Evolutionary conservation across 306 rosid genomes (phyloP).

Genomic region (Citrullus colocynthis): DNA sequence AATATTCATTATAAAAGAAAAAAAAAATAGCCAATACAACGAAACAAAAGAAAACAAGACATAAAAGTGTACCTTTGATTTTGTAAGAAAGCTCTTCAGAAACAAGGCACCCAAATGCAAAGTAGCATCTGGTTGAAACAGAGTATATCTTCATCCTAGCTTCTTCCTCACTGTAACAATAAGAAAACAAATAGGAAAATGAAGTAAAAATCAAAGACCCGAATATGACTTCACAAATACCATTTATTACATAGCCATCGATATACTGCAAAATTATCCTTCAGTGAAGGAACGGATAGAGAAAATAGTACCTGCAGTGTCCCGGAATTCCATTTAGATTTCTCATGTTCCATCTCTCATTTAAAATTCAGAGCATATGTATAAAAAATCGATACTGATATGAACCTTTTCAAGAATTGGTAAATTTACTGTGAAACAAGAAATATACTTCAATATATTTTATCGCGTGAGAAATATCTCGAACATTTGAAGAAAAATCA

Average conservation of each 20-base stretch:
- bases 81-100: slow-evolving; percentile 72
- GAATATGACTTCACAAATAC: neutral
- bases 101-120: slow-evolving; percentile 83
- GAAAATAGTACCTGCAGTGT: neutral
- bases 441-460: neutral
- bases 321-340: neutral
- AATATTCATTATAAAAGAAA: neutral
- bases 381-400: slow-evolving; percentile 23
- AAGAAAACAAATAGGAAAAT: neutral
- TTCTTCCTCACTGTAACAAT: slow-evolving; percentile 65
- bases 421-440: neutral
- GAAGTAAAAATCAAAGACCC: neutral
- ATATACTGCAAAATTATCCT: neutral
- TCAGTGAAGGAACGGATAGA: neutral
- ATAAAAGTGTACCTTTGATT: slow-evolving; percentile 43
- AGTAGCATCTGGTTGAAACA: slow-evolving; percentile 82
- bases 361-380: slow-evolving; percentile 4
- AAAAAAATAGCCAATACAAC: neutral
- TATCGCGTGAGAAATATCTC: neutral
- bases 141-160: slow-evolving; percentile 93
- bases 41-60: neutral
- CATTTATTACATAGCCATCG: neutral
- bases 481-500: neutral
- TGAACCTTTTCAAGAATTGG: neutral
- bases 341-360: neutral